These are phyloP conservation scores for Aspergillus awamori DNA, from an alignment of 2,329 filamentous ascomycete species.

Conservation along the genomic window DNA sequence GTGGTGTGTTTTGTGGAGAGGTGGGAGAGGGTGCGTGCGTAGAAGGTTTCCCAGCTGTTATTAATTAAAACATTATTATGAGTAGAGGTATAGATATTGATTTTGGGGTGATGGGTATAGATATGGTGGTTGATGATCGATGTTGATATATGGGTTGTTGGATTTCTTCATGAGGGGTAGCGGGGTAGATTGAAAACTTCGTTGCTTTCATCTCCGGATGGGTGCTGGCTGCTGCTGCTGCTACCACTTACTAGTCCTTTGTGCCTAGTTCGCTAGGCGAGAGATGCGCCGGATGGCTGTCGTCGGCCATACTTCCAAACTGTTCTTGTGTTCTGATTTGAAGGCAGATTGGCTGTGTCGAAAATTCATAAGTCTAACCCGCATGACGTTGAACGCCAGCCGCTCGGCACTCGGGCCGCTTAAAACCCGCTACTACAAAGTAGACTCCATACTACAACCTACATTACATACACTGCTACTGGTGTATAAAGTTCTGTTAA, in stretches of 20 bases:
- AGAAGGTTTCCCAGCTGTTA: conserved; percentile 65
- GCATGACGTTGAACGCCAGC: neutral
- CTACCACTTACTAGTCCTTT: conserved; percentile 75
- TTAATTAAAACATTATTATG: conserved; percentile 4
- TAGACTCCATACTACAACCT: neutral
- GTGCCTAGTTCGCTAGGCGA: conserved; percentile 81
- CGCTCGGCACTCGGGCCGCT: neutral
- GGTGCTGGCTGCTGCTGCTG: too few species aligned
- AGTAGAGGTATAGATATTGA: conserved; percentile 8
- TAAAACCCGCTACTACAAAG: neutral
- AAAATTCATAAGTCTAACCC: neutral
- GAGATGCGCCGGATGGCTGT: conserved; percentile 63
- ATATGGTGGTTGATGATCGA: neutral
- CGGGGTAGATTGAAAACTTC: conserved; percentile 11
- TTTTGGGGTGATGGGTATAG: neutral
- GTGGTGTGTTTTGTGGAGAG: conserved; percentile 34
- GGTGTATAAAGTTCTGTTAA: neutral
- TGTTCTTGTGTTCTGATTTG: neutral
- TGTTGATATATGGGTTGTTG: neutral
- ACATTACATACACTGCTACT: too few species aligned
- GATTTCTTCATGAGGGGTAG: conserved; percentile 9
- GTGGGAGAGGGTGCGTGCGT: conserved; percentile 47
- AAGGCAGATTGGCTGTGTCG: neutral
- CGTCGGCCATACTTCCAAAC: conserved; percentile 25
- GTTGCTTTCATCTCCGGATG: neutral